Conservation (phyloP, 208 protist species). For the Trypanosoma lewisi region DNA sequence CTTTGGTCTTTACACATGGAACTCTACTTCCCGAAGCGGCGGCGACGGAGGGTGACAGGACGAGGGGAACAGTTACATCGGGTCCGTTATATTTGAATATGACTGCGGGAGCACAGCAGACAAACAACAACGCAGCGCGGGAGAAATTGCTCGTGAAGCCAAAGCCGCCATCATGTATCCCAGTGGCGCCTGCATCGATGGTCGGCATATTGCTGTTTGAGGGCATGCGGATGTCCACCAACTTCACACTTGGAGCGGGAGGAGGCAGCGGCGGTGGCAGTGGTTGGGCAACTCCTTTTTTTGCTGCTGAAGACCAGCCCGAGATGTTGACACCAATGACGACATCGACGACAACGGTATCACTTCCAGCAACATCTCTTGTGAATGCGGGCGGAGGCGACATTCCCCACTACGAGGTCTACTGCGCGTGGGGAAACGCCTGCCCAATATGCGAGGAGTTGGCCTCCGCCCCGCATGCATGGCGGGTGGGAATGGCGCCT, state of each 20-base stretch:
- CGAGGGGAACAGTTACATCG: neutral
- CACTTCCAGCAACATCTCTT: neutral
- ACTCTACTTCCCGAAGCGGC: constrained; percentile 28
- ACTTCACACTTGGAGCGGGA: neutral
- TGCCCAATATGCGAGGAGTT: constrained; percentile 74
- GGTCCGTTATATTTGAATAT: neutral
- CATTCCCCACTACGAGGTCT: constrained; percentile 27
- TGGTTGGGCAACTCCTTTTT: constrained; percentile 10
- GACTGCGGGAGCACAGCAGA: neutral
- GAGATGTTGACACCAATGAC: neutral
- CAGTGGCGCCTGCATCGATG: constrained; percentile 20
- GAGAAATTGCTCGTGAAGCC: neutral
- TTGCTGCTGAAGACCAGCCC: neutral
- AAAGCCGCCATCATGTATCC: constrained; percentile 2
- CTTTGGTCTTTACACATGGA: constrained; percentile 66
- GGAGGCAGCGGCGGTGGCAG: too few relatives aligned
- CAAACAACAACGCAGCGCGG: neutral
- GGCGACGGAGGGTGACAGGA: neutral
- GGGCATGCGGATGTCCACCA: constrained; percentile 1
- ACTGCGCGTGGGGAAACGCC: constrained; percentile 76
- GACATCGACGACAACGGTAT: neutral
- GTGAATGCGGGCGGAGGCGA: neutral
- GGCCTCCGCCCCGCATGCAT: constrained; percentile 41
- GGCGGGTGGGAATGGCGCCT: constrained; percentile 31
- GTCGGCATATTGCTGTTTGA: constrained; percentile 23